These are phyloP conservation scores for Casuarina glauca DNA, from an alignment of 306 rosid genomes.

Conservation along the genomic window DNA sequence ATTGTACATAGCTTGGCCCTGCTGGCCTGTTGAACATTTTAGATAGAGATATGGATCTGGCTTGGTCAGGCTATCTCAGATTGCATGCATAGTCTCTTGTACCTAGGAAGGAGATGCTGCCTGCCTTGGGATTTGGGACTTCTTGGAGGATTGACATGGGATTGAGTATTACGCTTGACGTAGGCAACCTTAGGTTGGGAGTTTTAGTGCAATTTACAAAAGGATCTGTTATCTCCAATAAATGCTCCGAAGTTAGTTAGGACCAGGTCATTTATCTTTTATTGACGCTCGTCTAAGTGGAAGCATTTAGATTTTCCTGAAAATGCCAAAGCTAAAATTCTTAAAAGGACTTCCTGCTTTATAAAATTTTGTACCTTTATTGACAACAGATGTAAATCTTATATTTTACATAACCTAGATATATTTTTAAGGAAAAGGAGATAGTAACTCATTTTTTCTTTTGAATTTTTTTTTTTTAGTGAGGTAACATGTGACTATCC, in stretches of 20 bases:
- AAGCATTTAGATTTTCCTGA: neutral
- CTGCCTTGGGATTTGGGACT: neutral
- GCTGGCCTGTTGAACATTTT: neutral
- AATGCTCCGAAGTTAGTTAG: neutral
- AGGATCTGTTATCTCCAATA: constrained; percentile 2
- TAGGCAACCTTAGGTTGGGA: neutral
- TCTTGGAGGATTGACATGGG: neutral
- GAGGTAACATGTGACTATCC: neutral
- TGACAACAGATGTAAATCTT: neutral
- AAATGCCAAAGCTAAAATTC: neutral
- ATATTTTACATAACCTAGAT: neutral
- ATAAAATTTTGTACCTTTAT: neutral
- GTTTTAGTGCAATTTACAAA: neutral
- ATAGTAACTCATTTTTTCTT: neutral
- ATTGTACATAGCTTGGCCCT: neutral
- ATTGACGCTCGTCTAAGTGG: neutral
- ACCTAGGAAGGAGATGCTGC: neutral
- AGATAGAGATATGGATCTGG: neutral
- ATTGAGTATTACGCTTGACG: neutral
- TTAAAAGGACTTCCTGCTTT: neutral
- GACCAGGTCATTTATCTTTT: neutral
- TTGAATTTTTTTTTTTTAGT: too few species aligned
- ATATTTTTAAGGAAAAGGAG: neutral
- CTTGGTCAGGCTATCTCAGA: neutral
- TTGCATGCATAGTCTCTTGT: neutral